phyloP scores from a whole-genome alignment of 371 early-diverging fungal genomes.

The Phascolomyces articulosus region DNA sequence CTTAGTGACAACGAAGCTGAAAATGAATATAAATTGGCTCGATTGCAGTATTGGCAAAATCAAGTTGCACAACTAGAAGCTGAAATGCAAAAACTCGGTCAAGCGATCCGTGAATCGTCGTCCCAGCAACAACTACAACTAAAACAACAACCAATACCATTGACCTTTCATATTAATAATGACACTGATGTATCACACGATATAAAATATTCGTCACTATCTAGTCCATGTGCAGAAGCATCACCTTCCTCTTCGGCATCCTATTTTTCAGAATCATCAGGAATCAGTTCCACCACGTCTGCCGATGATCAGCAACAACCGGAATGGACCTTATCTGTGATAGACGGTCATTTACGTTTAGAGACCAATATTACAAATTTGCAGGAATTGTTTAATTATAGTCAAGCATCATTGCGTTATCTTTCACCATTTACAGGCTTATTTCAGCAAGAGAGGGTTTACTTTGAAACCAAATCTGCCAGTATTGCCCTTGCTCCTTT shows the following conservation, averaged over 20 bases:
- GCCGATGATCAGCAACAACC: neutral
- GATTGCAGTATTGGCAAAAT: slow-evolving; percentile 3
- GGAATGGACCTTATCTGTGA: slow-evolving; percentile 16
- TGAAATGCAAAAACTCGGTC: slow-evolving; percentile 4
- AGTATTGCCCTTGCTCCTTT: neutral
- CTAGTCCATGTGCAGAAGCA: neutral
- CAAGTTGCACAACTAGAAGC: neutral
- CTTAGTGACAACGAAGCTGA: slow-evolving; percentile 3
- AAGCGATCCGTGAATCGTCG: neutral
- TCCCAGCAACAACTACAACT: neutral
- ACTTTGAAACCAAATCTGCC: slow-evolving; percentile 1
- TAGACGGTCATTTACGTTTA: slow-evolving; percentile 14
- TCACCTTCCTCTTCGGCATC: neutral
- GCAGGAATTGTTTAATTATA: slow-evolving; percentile 10
- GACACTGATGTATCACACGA: no score
- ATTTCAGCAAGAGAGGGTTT: slow-evolving; percentile 4
- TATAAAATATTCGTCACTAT: no score
- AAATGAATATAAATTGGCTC: slow-evolving; percentile 2
- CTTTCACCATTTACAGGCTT: slow-evolving; percentile 18
- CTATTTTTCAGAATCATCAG: neutral
- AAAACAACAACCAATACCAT: neutral
- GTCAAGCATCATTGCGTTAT: slow-evolving; percentile 14
- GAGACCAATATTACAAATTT: slow-evolving; percentile 11
- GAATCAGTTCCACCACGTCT: neutral
- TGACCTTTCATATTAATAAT: no score